Conservation (phyloP, 139 green algal species). For the Asterochloris sp. region DNA sequence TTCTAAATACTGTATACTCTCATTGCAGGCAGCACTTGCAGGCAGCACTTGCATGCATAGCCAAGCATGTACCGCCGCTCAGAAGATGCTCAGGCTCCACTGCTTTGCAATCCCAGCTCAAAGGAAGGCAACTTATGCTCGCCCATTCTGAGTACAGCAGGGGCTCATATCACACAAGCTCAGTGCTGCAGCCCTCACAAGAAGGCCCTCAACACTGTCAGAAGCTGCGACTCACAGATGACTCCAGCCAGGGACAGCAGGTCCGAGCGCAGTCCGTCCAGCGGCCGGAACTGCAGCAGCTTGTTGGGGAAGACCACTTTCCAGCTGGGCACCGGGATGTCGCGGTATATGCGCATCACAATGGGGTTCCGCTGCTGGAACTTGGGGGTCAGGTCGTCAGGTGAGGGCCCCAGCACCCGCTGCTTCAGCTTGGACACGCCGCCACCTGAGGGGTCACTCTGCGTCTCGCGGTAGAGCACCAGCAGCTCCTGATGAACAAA, state of each 20-base stretch:
- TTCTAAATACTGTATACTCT: no score
- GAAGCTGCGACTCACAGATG: background rate
- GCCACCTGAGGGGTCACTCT: background rate
- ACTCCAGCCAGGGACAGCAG: conserved; percentile 31
- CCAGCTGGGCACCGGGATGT: conserved; percentile 34
- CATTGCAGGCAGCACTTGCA: no score
- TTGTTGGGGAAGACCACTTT: conserved; percentile 47
- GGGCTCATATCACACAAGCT: no score
- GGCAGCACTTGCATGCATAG: no score
- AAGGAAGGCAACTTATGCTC: no score
- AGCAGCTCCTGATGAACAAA: conserved; percentile 31
- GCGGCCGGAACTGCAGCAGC: conserved; percentile 49
- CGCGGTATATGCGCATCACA: conserved; percentile 23
- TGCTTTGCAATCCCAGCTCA: no score
- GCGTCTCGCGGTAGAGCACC: conserved; percentile 34
- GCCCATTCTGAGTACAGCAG: no score
- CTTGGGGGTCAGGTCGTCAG: conserved; percentile 13
- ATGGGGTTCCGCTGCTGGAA: conserved; percentile 21
- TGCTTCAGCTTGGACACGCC: conserved; percentile 7
- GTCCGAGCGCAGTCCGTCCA: conserved; percentile 39
- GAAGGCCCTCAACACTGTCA: no score
- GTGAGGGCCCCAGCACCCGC: background rate
- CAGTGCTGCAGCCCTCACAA: no score
- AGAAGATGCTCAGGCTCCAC: no score
- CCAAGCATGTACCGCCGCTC: no score